Conservation (phyloP, 73 alveolate genomes). For the Diophrys appendiculata region DNA sequence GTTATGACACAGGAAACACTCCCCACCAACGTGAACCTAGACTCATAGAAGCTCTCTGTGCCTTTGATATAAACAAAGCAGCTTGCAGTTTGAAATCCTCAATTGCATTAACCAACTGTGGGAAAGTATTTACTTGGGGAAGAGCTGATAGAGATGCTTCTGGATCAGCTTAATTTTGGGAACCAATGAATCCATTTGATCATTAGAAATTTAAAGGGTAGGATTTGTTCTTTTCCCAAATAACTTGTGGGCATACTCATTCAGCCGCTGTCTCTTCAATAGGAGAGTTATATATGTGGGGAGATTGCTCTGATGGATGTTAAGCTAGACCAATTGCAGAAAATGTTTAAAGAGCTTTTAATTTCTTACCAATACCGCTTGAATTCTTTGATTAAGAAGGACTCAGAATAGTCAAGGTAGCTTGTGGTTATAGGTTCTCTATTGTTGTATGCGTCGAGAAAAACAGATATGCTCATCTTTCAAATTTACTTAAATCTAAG, state of each 20-base stretch:
- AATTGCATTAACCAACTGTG: constrained; percentile 51
- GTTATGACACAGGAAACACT: constrained; percentile 28
- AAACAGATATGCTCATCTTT: constrained; percentile 15
- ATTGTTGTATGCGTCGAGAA: constrained; percentile 31
- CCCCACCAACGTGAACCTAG: constrained; percentile 37
- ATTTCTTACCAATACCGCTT: constrained; percentile 18
- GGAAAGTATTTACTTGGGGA: constrained; percentile 65
- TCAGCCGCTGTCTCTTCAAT: constrained; percentile 42
- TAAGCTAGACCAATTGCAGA: constrained; percentile 61
- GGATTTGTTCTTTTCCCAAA: constrained; percentile 36
- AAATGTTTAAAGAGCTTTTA: constrained; percentile 3
- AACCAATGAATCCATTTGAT: constrained; percentile 47
- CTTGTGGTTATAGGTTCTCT: constrained; percentile 58
- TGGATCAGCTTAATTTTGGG: constrained; percentile 17
- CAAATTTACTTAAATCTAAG: constrained; percentile 12
- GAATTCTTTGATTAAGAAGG: constrained; percentile 9
- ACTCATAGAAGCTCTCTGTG: constrained; percentile 27
- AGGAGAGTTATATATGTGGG: constrained; percentile 71
- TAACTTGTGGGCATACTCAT: constrained; percentile 40
- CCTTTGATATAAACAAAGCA: constrained; percentile 41
- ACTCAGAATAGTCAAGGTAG: constrained; percentile 36
- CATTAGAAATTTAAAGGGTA: constrained; percentile 32
- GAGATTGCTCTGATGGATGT: constrained; percentile 55
- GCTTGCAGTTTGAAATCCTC: constrained; percentile 42
- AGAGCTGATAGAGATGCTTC: constrained; percentile 47